Evolutionary conservation across 495 filamentous ascomycete genomes (phyloP), one percentile per base, ranked within the genome.

Genomic region (Chaetomium cochliodes): DNA sequence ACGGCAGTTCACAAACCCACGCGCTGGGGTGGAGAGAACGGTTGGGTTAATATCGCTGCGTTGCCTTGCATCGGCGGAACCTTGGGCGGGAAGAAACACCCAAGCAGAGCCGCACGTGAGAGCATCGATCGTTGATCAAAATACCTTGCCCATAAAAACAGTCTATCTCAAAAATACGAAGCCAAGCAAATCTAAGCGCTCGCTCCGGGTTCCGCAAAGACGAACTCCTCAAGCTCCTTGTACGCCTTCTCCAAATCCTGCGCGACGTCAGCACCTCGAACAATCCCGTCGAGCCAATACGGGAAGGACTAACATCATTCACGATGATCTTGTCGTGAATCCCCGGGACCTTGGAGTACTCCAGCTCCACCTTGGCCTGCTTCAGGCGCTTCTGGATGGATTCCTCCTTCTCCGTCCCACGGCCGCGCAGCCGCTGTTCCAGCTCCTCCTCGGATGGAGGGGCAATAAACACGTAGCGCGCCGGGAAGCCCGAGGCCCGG

Each of bases 281-380:
- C 26, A 0, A 5, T 6, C 52, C 11, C 13, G 5, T 13, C 5
- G 42, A 9, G 25, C 39, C 25, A 8, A 9, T n/a, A 37, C 20
- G 18, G 22, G 51, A 15, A n/a, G n/a, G 16, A 64, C 68, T 55
- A 54, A 74, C 72, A 75, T 96, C 89, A 72, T 98, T 98, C 41
- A 97, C 87, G 65, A 98, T 87, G 60, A 91, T 86, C 77, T 86
- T 85, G 68, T 97, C 94, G 76, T 94, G 90, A 12, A 88, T 86
- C 18, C 89, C 92, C 0, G 85, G 82, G 16, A 82, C 83, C 70
- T 88, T 82, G 18, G 92, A 81, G 74, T 86, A 97, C 65, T 89
- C 91, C 58, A 97, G 81, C 81, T 98, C 94, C 58, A 84, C 82
- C 77, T 84, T 84, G 2, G 93, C 94, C 74, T 94, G 92, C 20